These are phyloP conservation scores for Galerina marginata DNA, from an alignment of 768 basidiomycete genomes.

Conservation along the genomic window DNA sequence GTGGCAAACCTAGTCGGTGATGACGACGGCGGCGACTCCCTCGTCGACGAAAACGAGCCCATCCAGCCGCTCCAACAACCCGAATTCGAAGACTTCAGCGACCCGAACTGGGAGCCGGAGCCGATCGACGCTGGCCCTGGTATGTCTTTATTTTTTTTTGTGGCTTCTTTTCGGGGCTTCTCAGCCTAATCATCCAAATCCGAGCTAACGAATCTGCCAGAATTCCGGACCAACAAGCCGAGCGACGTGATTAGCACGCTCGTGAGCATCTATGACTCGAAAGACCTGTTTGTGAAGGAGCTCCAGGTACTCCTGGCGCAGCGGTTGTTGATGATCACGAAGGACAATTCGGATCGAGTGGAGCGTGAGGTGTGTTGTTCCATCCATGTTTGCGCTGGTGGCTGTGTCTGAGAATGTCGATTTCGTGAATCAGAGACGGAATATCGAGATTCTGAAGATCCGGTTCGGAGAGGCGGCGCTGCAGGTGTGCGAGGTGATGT, in stretches of 20 bases:
- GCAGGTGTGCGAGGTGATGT: constrained; percentile 98
- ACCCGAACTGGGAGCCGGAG: constrained; percentile 95
- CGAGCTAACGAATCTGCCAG: constrained; percentile 41
- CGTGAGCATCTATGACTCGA: constrained; percentile 96
- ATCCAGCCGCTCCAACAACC: constrained; percentile 75
- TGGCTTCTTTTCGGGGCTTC: neutral
- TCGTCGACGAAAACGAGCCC: constrained; percentile 86
- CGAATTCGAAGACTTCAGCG: constrained; percentile 85
- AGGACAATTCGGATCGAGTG: constrained; percentile 80
- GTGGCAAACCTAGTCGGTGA: constrained; percentile 91
- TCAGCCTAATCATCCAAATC: neutral
- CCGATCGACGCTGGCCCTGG: constrained; percentile 96
- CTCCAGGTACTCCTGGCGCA: constrained; percentile 91
- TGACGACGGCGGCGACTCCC: constrained; percentile 76
- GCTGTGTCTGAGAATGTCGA: neutral
- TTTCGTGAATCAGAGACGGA: constrained; percentile 66
- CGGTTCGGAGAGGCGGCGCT: constrained; percentile 93
- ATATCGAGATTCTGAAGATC: constrained; percentile 92
- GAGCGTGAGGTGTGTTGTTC: constrained; percentile 61
- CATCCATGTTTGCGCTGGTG: neutral
- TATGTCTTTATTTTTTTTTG: constrained; percentile 38
- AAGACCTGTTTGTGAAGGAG: constrained; percentile 95
- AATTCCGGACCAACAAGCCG: constrained; percentile 89
- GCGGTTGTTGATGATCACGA: constrained; percentile 77
- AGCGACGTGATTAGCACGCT: constrained; percentile 96